phyloP scores from a whole-genome alignment of 2,329 filamentous ascomycete species.

The Monosporascus ibericus region DNA sequence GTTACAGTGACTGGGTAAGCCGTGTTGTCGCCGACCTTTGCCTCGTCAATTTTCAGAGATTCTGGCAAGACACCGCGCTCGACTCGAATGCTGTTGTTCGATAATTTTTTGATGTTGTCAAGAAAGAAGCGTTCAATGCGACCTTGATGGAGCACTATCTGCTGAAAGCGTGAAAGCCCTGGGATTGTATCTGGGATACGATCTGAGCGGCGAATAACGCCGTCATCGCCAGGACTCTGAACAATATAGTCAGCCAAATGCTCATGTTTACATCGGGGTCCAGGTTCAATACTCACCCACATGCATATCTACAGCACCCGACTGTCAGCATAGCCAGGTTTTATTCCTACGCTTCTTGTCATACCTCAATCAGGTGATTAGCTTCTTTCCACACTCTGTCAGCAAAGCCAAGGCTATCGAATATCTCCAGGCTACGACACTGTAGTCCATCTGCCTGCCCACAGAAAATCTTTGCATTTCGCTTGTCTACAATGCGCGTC shows the following conservation, averaged over 20 bases:
- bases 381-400: slow-evolving; percentile 60
- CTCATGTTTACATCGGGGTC: background rate
- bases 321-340: background rate
- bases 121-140: slow-evolving; percentile 63
- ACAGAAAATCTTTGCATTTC: slow-evolving; percentile 31
- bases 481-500: slow-evolving; percentile 39
- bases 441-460: slow-evolving; percentile 47
- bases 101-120: slow-evolving; percentile 51
- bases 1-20: slow-evolving; percentile 57
- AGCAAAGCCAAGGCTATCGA: slow-evolving; percentile 64
- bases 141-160: slow-evolving; percentile 65
- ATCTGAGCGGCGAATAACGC: slow-evolving; percentile 50
- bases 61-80: slow-evolving; percentile 57
- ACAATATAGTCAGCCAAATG: slow-evolving; percentile 20
- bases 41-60: slow-evolving; percentile 47
- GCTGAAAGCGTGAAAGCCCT: slow-evolving; percentile 56
- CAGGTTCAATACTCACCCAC: slow-evolving; percentile 18
- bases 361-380: slow-evolving; percentile 62
- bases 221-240: slow-evolving; percentile 57
- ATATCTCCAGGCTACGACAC: slow-evolving; percentile 63
- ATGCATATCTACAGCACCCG: slow-evolving; percentile 18
- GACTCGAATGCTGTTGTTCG: slow-evolving; percentile 41
- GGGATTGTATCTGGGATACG: slow-evolving; percentile 57
- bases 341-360: background rate
- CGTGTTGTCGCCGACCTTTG: slow-evolving; percentile 38